Percentiles rank a stretch among this genome's conserved stretches.
Evolutionary conservation across 768 basidiomycete species (phyloP).

Genomic region (Panaeolus papilionaceus): DNA sequence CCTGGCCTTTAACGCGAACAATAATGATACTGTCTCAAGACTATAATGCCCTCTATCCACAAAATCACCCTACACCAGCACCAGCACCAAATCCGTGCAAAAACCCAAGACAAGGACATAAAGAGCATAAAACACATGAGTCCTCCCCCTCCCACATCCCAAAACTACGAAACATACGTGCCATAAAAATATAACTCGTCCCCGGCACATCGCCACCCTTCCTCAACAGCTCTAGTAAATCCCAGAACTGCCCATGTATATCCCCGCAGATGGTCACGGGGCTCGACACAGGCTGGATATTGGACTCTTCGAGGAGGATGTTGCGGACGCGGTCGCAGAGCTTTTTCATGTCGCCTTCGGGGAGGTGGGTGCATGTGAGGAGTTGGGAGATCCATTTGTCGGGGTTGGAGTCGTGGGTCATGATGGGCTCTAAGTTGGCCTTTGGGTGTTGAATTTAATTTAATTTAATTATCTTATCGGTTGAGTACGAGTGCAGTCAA

Average conservation of each 20-base stretch:
- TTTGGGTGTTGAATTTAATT: no score
- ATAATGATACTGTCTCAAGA: slow-evolving; percentile 90
- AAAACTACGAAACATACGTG: slow-evolving; percentile 55
- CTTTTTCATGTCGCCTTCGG: slow-evolving; percentile 91
- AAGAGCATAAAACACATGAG: neutral
- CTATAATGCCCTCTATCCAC: slow-evolving; percentile 97
- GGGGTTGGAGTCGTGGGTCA: slow-evolving; percentile 40
- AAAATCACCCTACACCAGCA: slow-evolving; percentile 81
- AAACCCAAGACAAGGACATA: no score
- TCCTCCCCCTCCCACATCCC: no score
- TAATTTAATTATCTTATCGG: no score
- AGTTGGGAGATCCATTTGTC: slow-evolving; percentile 92
- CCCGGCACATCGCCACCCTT: slow-evolving; percentile 88
- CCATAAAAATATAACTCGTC: slow-evolving; percentile 96
- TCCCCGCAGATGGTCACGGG: slow-evolving; percentile 97
- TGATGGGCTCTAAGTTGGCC: neutral
- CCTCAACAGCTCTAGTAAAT: slow-evolving; percentile 87
- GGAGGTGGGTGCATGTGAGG: slow-evolving; percentile 83
- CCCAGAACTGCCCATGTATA: slow-evolving; percentile 99
- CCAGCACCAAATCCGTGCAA: no score
- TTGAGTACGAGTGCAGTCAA: no score
- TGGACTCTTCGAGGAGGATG: slow-evolving; percentile 94
- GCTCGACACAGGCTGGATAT: slow-evolving; percentile 93
- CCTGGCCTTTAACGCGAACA: slow-evolving; percentile 91
- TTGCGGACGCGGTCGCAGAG: slow-evolving; percentile 90